Evolutionary conservation across 129 eudicot species (phyloP), one percentile per base, ranked within the genome.

Genomic region (Smallanthus sonchifolius): DNA sequence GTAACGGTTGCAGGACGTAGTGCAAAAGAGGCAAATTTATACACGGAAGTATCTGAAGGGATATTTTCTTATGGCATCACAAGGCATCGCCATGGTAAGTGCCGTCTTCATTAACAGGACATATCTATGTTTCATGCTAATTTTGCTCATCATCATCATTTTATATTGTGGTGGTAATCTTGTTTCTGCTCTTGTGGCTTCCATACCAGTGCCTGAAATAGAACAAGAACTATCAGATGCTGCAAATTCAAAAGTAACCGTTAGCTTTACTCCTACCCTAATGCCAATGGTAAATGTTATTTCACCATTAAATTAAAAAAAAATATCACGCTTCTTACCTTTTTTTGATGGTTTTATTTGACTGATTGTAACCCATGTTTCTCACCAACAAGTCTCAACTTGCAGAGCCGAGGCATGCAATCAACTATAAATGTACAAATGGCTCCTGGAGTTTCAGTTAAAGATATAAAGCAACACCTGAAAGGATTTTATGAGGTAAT

Each of bases 351-450:
- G 20, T 38, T 24, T 48, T 37, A 30, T 77, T 36, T 59, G 62
- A 57, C 38, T 59, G 59, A 40, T 75, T 59, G 43, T 42, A 4
- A 40, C 17, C 19, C 48, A 15, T 34, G 34, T 52, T 48, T 51
- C 42, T 65, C 48, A 48, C 30, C 24, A 4, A 48, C 44, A 61
- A 72, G 55, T 57, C 40, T 65, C 19, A 1, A 56, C 32, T 55
- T 78, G 72, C 69, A 95, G 99, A 95, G 96, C 71, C 99, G 99
- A 59, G 99, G 99, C 67, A 95, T 95, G 99, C 99, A 95, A 88
- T 95, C 99, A 72, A 91, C 95, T 73, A 95, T 95, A 35, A 91
- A 91, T 68, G 89, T 91, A 54, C 84, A 95, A 80, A 75, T 95
- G 97, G 88, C 96, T 82, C 85, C 87, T 32, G 99, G 95, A 80